Base-by-base conservation (phyloP, 2,329 filamentous ascomycete genomes). In the Phaeosphaeria sp. region DNA sequence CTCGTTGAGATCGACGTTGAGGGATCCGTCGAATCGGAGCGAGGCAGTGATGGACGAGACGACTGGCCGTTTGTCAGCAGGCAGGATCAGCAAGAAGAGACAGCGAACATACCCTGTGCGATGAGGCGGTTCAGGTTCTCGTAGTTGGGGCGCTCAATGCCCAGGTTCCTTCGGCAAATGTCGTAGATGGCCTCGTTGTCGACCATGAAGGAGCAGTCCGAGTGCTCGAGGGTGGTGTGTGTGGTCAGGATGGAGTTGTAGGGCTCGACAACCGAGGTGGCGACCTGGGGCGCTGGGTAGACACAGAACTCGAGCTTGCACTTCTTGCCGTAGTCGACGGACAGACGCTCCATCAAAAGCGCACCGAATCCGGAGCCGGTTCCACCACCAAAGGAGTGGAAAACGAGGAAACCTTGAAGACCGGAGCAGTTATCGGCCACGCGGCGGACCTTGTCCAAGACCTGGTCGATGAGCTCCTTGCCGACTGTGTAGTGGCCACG, bases 101-200 rank as follows among this genome's bases (percentile, higher is more conserved):
- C 9, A 25, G 43, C 6, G 11, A 44, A 73, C 74, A 50, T 86
- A 93, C 90, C 90, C 86, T 99, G 95, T 70, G 95, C 95, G 77
- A 99, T 97, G 78, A 99, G 86, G 73, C 95, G 92, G 89, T 99
- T 99, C 71, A 99, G 86, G 87, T 99, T 97, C 87, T 97, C 93
- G 81, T 93, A 97, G 87, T 94, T 94, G 76, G 95, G 95, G 71
- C 95, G 92, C 87, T 97, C 93, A 69, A 99, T 93, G 69, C 92
- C 93, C 66, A 99, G 88, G 86, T 97, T 98, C 79, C 93, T 91
- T 77, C 93, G 91, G 90, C 95, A 99, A 80, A 99, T 98, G 80
- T 98, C 95, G 83, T 98, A 98, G 80, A 99, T 97, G 75, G 95
- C 95, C 86, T 99, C 95, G 83, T 99, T 99, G 85, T 99, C 95